phyloP scores from a whole-genome alignment of 352 stramenopile species.

The Globisporangium paroecandrum region DNA sequence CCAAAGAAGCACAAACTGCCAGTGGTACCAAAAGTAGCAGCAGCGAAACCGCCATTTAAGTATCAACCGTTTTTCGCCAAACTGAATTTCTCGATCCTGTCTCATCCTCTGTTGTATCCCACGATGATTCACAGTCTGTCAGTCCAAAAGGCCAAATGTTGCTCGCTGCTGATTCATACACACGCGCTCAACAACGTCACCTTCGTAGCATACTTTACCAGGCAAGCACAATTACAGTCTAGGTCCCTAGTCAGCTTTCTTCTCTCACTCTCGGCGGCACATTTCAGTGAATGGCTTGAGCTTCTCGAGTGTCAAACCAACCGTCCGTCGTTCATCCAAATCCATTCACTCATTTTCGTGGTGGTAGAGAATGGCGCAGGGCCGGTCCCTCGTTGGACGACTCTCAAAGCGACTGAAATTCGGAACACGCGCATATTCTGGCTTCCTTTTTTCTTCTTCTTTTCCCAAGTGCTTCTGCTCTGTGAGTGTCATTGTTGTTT shows the following conservation, averaged over 20 bases:
- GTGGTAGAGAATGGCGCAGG: background rate
- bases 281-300: background rate
- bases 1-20: background rate
- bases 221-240: background rate
- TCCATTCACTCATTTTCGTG: background rate
- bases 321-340: conserved; percentile 1
- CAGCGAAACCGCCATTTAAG: background rate
- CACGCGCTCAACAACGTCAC: background rate
- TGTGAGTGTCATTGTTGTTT: conserved; percentile 45
- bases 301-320: background rate
- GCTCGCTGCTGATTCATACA: background rate
- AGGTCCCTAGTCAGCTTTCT: background rate
- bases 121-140: background rate
- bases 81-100: conserved; percentile 1
- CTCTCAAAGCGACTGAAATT: background rate
- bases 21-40: background rate
- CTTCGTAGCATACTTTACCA: background rate
- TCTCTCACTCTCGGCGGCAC: background rate
- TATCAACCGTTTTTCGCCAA: background rate
- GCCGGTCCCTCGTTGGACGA: background rate
- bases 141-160: background rate
- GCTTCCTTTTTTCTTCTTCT: conserved; percentile 14
- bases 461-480: background rate
- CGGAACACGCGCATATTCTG: conserved; percentile 11
- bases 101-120: background rate